Evolutionary conservation across 768 basidiomycete species (phyloP), one percentile per base, ranked within the genome.

Genomic region (Tricholoma terreum): DNA sequence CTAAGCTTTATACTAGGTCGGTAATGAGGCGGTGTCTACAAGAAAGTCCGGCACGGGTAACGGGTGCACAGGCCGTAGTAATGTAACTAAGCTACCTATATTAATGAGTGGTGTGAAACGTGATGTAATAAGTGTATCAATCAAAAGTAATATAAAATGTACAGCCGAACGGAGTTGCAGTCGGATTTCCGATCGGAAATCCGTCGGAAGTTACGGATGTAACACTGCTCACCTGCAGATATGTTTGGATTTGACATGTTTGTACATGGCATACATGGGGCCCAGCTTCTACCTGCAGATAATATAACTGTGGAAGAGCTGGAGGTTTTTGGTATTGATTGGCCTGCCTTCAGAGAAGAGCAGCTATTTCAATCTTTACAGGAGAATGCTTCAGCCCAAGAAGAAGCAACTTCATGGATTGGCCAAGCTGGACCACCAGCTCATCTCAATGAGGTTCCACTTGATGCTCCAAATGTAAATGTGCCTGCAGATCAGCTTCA

Each of bases 181-280:
- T n/a, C n/a, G n/a, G n/a, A n/a, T n/a, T n/a, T n/a, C n/a, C n/a
- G n/a, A n/a, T n/a, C n/a, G n/a, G n/a, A n/a, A n/a, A n/a, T n/a
- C n/a, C n/a, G n/a, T n/a, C n/a, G n/a, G n/a, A n/a, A n/a, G n/a
- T n/a, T n/a, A n/a, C n/a, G n/a, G n/a, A n/a, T n/a, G n/a, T n/a
- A n/a, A n/a, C n/a, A n/a, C n/a, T n/a, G 56, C 14, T 64, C 61
- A 15, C 74, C 73, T 0, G 52, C 52, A 6, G 72, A 75, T 19
- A 64, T 74, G 61, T 77, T 71, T 55, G 40, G 63, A 21, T 72
- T 73, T 57, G 70, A 68, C 40, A 68, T 73, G 67, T 15, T 65
- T 11, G 61, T 57, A 12, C 61, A 66, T 55, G 68, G 68, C 7
- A 42, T 66, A 11, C 57, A 60, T 0, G 46, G 48, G 12, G n/a